phyloP scores from a whole-genome alignment of 2,329 filamentous ascomycete species.

The Penicillium vulpinum region DNA sequence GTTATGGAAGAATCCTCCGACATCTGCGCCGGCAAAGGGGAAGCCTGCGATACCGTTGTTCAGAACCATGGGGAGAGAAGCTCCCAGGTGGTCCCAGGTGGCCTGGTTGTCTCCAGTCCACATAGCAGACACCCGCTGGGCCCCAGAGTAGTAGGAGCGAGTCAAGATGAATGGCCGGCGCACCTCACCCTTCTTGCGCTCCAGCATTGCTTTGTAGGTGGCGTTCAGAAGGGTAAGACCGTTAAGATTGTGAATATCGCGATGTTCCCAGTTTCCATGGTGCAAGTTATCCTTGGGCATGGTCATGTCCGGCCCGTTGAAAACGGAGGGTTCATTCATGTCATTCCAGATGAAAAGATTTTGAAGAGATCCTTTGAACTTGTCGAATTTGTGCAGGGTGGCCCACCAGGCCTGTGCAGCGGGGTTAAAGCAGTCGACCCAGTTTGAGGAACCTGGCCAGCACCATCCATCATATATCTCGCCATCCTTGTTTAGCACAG shows the following conservation, averaged over 20 bases:
- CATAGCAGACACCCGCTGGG: constrained; percentile 89
- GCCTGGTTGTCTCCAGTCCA: constrained; percentile 99
- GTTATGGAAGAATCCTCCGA: constrained; percentile 97
- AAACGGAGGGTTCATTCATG: constrained; percentile 99
- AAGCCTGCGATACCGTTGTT: constrained; percentile 91
- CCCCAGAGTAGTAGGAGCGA: constrained; percentile 86
- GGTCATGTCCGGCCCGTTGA: constrained; percentile 96
- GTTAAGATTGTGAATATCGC: constrained; percentile 93
- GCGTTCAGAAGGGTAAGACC: constrained; percentile 95
- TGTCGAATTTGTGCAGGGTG: constrained; percentile 79
- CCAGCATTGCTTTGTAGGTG: constrained; percentile 79
- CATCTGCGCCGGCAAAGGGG: constrained; percentile 91
- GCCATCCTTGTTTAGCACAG: constrained; percentile 84
- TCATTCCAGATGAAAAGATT: constrained; percentile 99
- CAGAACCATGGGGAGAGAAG: constrained; percentile 87
- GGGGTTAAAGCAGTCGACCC: constrained; percentile 96
- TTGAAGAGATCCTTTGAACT: constrained; percentile 78
- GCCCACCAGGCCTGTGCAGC: constrained; percentile 90
- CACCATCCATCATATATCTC: constrained; percentile 95
- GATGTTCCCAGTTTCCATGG: constrained; percentile 88
- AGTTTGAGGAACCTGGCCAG: constrained; percentile 96
- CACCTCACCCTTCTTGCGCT: constrained; percentile 81
- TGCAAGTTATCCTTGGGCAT: constrained; percentile 99
- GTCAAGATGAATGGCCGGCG: constrained; percentile 90
- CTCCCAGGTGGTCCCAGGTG: constrained; percentile 85